Conservation (phyloP, 2,329 filamentous ascomycete species). For the Apiospora malaysiana region DNA sequence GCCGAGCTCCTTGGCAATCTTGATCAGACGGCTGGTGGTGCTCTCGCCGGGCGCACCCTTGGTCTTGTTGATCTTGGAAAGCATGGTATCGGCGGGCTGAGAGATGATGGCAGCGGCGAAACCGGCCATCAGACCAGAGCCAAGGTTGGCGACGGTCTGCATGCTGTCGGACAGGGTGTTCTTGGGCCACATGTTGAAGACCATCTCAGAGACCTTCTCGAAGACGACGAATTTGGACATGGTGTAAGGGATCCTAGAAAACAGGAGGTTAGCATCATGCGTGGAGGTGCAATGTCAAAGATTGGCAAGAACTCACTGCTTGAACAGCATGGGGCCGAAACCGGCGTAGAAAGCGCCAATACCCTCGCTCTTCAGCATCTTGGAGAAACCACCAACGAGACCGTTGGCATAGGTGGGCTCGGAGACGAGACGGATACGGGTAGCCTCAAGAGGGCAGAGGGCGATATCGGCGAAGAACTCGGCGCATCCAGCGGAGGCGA, state of each 20-base stretch:
- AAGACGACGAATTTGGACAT: constrained; percentile 84
- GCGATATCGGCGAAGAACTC: constrained; percentile 67
- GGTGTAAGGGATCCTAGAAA: constrained; percentile 73
- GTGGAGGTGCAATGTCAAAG: neutral
- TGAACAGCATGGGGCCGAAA: constrained; percentile 75
- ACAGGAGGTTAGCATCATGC: constrained; percentile 23
- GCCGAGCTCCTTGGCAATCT: constrained; percentile 78
- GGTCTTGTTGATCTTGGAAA: constrained; percentile 84
- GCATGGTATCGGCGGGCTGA: constrained; percentile 81
- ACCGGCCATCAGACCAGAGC: constrained; percentile 77
- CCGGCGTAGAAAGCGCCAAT: constrained; percentile 77
- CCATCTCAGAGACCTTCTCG: constrained; percentile 73
- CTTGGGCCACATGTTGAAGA: constrained; percentile 70
- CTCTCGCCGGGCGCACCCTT: constrained; percentile 75
- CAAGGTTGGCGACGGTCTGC: constrained; percentile 75
- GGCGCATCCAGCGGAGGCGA: constrained; percentile 59
- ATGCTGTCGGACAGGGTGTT: constrained; percentile 60
- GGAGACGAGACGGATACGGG: constrained; percentile 78
- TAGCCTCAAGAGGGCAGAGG: constrained; percentile 78
- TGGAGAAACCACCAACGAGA: constrained; percentile 69
- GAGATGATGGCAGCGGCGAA: constrained; percentile 78
- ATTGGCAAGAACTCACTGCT: constrained; percentile 57
- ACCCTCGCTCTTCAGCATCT: constrained; percentile 74
- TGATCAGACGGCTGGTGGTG: constrained; percentile 72
- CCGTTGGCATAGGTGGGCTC: constrained; percentile 74